These are phyloP conservation scores for Trametes pubescens DNA, from an alignment of 1,284 basidiomycete species.

Conservation along the genomic window DNA sequence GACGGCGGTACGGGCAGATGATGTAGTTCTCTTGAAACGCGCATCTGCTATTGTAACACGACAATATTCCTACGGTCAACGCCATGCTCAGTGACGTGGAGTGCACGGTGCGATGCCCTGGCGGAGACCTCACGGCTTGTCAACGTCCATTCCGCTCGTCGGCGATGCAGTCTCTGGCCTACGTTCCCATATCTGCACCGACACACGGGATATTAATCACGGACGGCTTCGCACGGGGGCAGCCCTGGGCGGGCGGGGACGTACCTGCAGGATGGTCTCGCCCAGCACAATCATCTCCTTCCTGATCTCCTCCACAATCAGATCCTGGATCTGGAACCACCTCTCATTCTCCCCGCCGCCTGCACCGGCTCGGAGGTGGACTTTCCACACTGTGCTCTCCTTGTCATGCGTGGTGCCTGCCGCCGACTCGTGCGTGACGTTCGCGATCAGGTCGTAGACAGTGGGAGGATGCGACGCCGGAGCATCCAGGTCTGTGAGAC, in stretches of 20 bases:
- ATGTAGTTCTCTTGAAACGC: background rate
- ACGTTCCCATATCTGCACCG: slow-evolving; percentile 75
- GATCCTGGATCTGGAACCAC: slow-evolving; percentile 98
- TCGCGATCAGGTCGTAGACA: slow-evolving; percentile 94
- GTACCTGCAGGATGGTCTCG: slow-evolving; percentile 93
- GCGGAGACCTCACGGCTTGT: slow-evolving; percentile 18
- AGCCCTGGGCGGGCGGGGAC: slow-evolving; percentile 9
- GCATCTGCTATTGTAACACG: slow-evolving; percentile 6
- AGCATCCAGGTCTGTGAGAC: slow-evolving; percentile 75
- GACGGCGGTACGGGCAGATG: background rate
- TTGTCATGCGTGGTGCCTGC: slow-evolving; percentile 94
- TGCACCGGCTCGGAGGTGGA: slow-evolving; percentile 81
- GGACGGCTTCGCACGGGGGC: slow-evolving; percentile 1
- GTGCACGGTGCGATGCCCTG: too few species aligned
- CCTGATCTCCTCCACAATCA: slow-evolving; percentile 94
- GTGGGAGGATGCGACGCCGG: slow-evolving; percentile 65
- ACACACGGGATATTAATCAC: slow-evolving; percentile 1
- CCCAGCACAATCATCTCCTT: slow-evolving; percentile 99
- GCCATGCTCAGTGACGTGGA: background rate
- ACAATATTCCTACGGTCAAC: background rate
- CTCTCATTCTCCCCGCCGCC: slow-evolving; percentile 88
- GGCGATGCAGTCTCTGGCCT: slow-evolving; percentile 33
- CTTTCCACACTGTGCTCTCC: slow-evolving; percentile 91
- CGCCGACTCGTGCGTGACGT: slow-evolving; percentile 94
- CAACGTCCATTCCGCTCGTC: slow-evolving; percentile 40